Conservation (phyloP, 2,329 filamentous ascomycete species). For the Alternaria alternata region DNA sequence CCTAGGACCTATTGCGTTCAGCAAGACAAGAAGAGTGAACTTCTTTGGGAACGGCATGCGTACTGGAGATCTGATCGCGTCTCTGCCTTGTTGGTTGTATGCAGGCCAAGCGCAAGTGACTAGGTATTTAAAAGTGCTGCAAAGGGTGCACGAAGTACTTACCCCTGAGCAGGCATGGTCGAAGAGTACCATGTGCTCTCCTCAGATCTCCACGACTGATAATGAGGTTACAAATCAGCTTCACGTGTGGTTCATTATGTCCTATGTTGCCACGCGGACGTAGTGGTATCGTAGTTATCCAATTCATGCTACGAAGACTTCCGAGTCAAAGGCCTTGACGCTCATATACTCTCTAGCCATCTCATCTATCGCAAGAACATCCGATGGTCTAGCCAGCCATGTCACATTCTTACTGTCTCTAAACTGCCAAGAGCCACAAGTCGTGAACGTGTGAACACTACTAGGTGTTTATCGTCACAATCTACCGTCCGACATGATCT, state of each 20-base stretch:
- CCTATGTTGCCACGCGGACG: neutral
- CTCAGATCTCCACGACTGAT: neutral
- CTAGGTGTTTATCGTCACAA: neutral
- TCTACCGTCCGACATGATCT: neutral
- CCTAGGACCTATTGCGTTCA: too few relatives aligned
- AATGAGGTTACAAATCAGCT: neutral
- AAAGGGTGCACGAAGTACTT: neutral
- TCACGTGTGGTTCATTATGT: neutral
- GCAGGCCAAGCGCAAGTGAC: neutral
- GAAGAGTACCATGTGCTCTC: neutral
- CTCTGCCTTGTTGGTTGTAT: neutral
- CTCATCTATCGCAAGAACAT: neutral
- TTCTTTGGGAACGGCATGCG: neutral
- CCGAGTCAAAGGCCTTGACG: too few relatives aligned
- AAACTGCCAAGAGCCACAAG: fast-evolving
- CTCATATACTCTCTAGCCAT: neutral
- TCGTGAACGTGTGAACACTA: neutral
- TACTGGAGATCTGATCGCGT: neutral
- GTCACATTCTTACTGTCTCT: fast-evolving
- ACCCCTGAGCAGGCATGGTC: neutral
- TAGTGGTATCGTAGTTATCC: neutral
- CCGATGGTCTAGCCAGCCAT: neutral
- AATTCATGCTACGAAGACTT: too few relatives aligned
- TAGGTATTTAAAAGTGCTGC: neutral
- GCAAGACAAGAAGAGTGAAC: neutral